A percentile compares a stretch with the other conserved stretches of the same genome.
phyloP scores from a whole-genome alignment of 176 grass and related monocot species.

The Ampelocalamus luodianensis region DNA sequence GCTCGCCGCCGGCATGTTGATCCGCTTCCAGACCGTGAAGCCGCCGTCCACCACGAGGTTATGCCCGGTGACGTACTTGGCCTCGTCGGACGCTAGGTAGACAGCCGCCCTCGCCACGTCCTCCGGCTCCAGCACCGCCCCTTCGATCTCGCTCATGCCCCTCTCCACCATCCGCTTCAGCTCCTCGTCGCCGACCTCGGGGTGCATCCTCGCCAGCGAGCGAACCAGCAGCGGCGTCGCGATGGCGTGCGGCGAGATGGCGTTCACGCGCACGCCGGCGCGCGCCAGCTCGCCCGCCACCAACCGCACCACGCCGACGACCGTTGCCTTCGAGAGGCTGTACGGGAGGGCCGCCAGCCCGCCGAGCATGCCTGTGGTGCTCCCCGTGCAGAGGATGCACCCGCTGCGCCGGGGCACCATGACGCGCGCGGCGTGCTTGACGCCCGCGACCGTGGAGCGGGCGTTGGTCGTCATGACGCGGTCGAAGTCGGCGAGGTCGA shows the following conservation, averaged over 20 bases:
- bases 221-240: constrained; percentile 48
- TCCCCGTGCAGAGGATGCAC: constrained; percentile 76
- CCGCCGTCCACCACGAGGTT: constrained; percentile 52
- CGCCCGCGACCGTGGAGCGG: constrained; percentile 52
- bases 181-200: constrained; percentile 38
- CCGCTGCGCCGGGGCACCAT: constrained; percentile 63
- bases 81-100: constrained; percentile 58
- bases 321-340: constrained; percentile 47
- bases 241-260: constrained; percentile 53
- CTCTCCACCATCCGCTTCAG: constrained; percentile 41
- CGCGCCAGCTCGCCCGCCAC: constrained; percentile 47
- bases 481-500: constrained; percentile 81
- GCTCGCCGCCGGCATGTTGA: constrained; percentile 6
- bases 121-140: constrained; percentile 46
- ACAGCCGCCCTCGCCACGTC: constrained; percentile 62
- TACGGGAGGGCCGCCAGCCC: constrained; percentile 41
- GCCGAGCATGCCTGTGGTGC: constrained; percentile 53
- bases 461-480: constrained; percentile 67
- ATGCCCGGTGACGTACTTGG: constrained; percentile 50
- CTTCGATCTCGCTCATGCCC: constrained; percentile 36
- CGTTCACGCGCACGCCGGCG: constrained; percentile 48
- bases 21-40: constrained; percentile 54
- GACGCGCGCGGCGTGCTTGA: constrained; percentile 87
- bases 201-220: constrained; percentile 28
- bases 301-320: constrained; percentile 29